Conservation (phyloP, 805 yeast genomes). For the Candida germanica region DNA sequence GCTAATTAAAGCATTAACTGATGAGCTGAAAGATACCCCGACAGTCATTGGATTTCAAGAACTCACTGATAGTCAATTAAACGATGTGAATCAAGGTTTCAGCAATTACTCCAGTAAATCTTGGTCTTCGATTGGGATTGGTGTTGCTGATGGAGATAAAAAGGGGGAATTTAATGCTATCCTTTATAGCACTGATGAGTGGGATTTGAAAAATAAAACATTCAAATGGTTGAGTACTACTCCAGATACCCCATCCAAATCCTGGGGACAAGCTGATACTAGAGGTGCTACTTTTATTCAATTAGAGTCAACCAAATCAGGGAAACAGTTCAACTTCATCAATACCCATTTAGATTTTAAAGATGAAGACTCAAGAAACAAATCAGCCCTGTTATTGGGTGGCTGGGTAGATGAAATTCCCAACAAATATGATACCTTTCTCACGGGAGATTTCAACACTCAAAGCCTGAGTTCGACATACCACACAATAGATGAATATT, state of each 20-base stretch:
- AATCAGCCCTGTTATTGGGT: conserved; percentile 43
- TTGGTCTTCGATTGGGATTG: conserved; percentile 45
- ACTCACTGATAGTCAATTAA: conserved; percentile 41
- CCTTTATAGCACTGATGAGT: conserved; percentile 33
- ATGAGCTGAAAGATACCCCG: conserved; percentile 9
- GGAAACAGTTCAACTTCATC: conserved; percentile 41
- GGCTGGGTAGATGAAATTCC: conserved; percentile 34
- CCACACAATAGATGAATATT: conserved; percentile 27
- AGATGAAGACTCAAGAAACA: conserved; percentile 42
- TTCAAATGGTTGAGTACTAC: conserved; percentile 54
- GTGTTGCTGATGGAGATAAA: conserved; percentile 50
- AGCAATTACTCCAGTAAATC: too few relatives aligned
- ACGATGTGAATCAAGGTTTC: conserved; percentile 32
- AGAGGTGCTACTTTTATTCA: conserved; percentile 39
- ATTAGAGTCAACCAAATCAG: conserved; percentile 39
- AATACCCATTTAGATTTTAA: conserved; percentile 52
- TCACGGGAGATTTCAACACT: conserved; percentile 58
- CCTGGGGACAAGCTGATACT: conserved; percentile 37
- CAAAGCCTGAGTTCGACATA: conserved; percentile 15
- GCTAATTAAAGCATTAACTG: conserved; percentile 22
- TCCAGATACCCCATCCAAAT: conserved; percentile 47
- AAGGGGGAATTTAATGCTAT: conserved; percentile 53
- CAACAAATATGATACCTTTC: conserved; percentile 33
- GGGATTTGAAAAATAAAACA: conserved; percentile 35
- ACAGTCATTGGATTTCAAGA: conserved; percentile 41